Evolutionary conservation across 169 alveolate species (phyloP).

Genomic region (Eimeria acervulina): DNA sequence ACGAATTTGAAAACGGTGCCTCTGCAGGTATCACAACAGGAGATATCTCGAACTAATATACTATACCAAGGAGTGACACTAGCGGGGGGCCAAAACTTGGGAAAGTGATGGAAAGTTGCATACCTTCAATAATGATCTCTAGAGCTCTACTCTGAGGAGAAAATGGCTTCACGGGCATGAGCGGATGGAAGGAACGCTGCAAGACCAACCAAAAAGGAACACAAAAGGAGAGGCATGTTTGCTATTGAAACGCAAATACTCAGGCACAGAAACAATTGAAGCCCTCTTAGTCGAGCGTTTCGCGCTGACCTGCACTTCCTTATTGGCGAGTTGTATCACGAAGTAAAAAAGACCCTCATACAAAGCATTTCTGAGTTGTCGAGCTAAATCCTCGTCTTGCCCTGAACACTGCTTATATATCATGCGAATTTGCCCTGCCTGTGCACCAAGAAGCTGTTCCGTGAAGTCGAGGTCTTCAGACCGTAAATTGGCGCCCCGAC

Average conservation of each 20-base stretch:
- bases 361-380: slow-evolving; percentile 32
- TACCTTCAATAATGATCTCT: slow-evolving; percentile 52
- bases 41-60: not conserved
- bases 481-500: slow-evolving; percentile 26
- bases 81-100: not conserved
- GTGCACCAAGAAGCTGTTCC: slow-evolving; percentile 47
- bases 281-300: not conserved
- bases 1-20: not conserved
- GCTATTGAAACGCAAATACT: not conserved
- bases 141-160: slow-evolving; percentile 33
- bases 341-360: slow-evolving; percentile 24
- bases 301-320: slow-evolving; percentile 10
- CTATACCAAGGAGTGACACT: not conserved
- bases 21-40: not conserved
- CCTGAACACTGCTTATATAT: slow-evolving; percentile 3
- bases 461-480: slow-evolving; percentile 25
- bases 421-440: slow-evolving; percentile 1
- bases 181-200: slow-evolving; percentile 61
- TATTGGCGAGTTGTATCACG: slow-evolving; percentile 58
- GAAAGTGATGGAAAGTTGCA: not conserved
- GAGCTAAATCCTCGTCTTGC: not conserved
- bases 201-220: not conserved
- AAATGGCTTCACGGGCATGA: not conserved
- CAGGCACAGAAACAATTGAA: not conserved
- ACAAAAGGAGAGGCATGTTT: not conserved